A percentile compares a stretch with the other conserved stretches of the same genome.
Conservation (phyloP, 768 basidiomycete genomes). For the Ephemerocybe angulata region DNA sequence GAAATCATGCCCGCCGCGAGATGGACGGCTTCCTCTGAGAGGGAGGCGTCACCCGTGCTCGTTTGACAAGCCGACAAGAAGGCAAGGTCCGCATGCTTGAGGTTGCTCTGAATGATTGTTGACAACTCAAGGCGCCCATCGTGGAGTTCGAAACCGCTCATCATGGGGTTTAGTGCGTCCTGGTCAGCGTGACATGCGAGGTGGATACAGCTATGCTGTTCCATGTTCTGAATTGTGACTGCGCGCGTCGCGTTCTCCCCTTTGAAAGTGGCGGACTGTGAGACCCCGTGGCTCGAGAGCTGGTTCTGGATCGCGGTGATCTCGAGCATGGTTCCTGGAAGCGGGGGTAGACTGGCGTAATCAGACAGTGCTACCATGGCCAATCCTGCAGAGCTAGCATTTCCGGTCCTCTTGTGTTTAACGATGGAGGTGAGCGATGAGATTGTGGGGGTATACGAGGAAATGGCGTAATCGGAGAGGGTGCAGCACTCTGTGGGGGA, state of each 20-base stretch:
- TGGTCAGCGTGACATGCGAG: slow-evolving; percentile 32
- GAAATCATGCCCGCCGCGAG: slow-evolving; percentile 37
- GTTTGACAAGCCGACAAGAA: slow-evolving; percentile 42
- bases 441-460: slow-evolving; percentile 16
- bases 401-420: background rate
- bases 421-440: background rate
- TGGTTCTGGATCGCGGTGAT: background rate
- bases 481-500: background rate
- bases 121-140: no score
- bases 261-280: background rate
- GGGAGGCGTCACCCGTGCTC: slow-evolving; percentile 22
- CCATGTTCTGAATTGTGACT: slow-evolving; percentile 1
- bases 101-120: slow-evolving; percentile 8
- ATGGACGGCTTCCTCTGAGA: slow-evolving; percentile 35
- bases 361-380: background rate
- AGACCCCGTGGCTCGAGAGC: background rate
- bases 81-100: slow-evolving; percentile 25
- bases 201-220: slow-evolving; percentile 21
- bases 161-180: no score
- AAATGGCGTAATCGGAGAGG: slow-evolving; percentile 9
- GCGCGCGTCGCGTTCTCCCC: background rate
- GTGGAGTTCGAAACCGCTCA: no score
- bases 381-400: background rate
- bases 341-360: background rate
- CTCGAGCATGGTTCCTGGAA: background rate